These are phyloP conservation scores for Paracamarosporium sp. DNA, from an alignment of 2,329 filamentous ascomycete species.

Conservation along the genomic window DNA sequence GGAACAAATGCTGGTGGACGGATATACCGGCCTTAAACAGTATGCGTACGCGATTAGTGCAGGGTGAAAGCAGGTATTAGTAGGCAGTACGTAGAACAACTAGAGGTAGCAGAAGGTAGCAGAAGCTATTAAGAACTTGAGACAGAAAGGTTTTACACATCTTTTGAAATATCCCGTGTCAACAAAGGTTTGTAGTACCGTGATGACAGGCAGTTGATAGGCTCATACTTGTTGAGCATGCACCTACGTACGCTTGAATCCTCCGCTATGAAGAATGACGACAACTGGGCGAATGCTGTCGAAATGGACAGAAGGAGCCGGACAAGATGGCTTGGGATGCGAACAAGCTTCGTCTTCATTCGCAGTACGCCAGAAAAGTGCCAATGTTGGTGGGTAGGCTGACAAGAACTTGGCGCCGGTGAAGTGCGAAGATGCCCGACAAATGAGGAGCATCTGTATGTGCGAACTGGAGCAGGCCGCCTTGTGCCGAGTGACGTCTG, in stretches of 20 bases:
- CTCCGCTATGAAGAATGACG: background rate
- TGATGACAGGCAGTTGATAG: background rate
- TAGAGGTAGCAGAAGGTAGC: too few relatives aligned
- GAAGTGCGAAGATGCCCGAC: background rate
- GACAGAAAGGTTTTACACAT: too few relatives aligned
- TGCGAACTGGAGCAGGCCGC: constrained; percentile 1
- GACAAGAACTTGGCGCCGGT: background rate
- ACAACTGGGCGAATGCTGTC: background rate
- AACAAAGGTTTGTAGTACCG: background rate
- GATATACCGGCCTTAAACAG: too few relatives aligned
- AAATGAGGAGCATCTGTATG: background rate
- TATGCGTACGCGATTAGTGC: too few relatives aligned
- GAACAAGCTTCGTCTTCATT: constrained; percentile 1
- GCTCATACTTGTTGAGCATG: background rate
- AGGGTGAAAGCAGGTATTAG: too few relatives aligned
- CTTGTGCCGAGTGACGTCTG: background rate
- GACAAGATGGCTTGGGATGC: background rate
- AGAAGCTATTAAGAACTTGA: too few relatives aligned
- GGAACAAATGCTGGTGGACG: too few relatives aligned
- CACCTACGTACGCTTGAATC: background rate
- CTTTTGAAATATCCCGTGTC: too few relatives aligned
- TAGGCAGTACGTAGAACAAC: too few relatives aligned
- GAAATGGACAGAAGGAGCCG: background rate
- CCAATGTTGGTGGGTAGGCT: background rate
- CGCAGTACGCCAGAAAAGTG: background rate